Conservation (phyloP, 306 rosid genomes). For the Rosa rugosa region DNA sequence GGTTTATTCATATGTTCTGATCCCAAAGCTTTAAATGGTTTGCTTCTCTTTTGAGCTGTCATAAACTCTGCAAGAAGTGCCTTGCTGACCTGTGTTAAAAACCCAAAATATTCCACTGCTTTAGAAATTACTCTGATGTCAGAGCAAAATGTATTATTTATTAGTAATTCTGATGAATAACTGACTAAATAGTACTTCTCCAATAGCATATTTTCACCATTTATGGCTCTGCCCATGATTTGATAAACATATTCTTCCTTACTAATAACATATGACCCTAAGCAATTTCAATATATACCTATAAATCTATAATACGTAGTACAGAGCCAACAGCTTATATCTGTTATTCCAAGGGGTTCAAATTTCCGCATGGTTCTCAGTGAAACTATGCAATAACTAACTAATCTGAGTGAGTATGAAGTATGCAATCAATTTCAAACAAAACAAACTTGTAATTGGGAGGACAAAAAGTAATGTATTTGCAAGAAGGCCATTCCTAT, state of each 20-base stretch:
- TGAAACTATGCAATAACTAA: background rate
- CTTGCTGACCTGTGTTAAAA: slow-evolving; percentile 77
- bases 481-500: background rate
- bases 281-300: background rate
- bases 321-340: background rate
- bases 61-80: slow-evolving; percentile 70
- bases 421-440: background rate
- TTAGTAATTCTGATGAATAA: background rate
- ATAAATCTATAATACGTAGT: background rate
- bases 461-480: background rate
- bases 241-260: background rate
- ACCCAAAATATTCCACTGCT: slow-evolving; percentile 18
- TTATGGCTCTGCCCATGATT: background rate
- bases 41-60: slow-evolving; percentile 55
- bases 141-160: background rate
- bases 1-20: no score
- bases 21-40: slow-evolving; percentile 52
- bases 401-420: background rate
- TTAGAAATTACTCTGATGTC: background rate
- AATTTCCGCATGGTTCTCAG: background rate
- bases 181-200: background rate
- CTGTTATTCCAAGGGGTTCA: background rate
- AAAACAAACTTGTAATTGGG: background rate
- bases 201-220: background rate
- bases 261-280: background rate